These are phyloP conservation scores for Yamadazyma siamensis DNA, from an alignment of 1,139 yeast species.

Conservation along the genomic window DNA sequence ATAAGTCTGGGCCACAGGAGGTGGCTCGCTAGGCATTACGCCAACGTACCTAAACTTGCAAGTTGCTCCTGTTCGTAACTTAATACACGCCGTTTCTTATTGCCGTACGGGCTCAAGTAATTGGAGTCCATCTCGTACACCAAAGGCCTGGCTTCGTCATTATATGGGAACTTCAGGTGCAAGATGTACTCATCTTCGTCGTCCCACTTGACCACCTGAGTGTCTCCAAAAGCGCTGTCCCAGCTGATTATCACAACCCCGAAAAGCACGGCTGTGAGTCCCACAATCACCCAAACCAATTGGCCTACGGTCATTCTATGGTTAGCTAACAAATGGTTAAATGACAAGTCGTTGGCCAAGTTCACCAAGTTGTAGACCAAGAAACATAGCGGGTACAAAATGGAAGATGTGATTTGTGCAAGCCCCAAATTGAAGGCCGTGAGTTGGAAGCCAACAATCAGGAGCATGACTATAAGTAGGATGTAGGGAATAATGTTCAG, in stretches of 20 bases:
- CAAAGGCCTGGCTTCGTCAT: conserved; percentile 6
- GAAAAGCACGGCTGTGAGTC: conserved; percentile 35
- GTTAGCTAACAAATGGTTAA: conserved; percentile 29
- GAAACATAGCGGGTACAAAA: conserved; percentile 81
- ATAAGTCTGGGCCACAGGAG: too few species aligned
- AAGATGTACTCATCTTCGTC: conserved; percentile 18
- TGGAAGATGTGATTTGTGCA: conserved; percentile 68
- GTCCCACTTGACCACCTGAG: conserved; percentile 2
- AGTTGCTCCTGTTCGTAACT: conserved; percentile 22
- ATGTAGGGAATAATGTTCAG: conserved; percentile 38
- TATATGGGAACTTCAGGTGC: conserved; percentile 22
- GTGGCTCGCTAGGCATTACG: too few species aligned
- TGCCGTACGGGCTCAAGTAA: conserved; percentile 6
- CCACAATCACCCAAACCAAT: conserved; percentile 34
- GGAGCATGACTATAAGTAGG: conserved; percentile 57
- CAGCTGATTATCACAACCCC: conserved; percentile 45
- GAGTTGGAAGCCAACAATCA: conserved; percentile 70
- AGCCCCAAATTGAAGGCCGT: conserved; percentile 74
- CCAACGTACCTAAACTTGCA: too few species aligned
- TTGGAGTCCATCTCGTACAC: conserved; percentile 1
- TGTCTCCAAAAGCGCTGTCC: conserved; percentile 35
- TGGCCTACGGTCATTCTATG: conserved; percentile 29
- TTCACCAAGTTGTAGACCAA: conserved; percentile 77
- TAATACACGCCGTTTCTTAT: conserved; percentile 9
- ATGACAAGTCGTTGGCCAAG: conserved; percentile 69